Evolutionary conservation across 129 eudicot species (phyloP).

Genomic region (Heracleum sosnowskyi): DNA sequence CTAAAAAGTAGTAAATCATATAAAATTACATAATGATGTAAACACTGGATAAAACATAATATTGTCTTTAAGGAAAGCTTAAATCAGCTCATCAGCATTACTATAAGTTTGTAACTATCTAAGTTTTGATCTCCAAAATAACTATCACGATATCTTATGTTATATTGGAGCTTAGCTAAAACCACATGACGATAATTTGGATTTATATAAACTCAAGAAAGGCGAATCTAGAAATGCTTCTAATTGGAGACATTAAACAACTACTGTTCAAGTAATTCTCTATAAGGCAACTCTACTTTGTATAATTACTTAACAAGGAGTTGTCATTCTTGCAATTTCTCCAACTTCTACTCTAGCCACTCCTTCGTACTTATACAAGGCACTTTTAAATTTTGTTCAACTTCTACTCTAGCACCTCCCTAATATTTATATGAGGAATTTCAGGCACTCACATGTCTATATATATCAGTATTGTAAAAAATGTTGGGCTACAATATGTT

Average conservation of each 20-base stretch:
- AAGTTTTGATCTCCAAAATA: not conserved
- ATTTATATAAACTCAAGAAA: not conserved
- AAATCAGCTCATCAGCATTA: not conserved
- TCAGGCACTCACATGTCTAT: not conserved
- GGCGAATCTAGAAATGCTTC: not conserved
- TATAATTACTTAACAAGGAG: not conserved
- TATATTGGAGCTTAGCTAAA: not conserved
- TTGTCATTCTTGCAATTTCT: not conserved
- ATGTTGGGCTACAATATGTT: not conserved
- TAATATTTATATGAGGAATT: not conserved
- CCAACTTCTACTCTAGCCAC: not conserved
- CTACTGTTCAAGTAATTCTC: not conserved
- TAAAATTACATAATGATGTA: not conserved
- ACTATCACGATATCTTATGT: not conserved
- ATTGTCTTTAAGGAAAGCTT: not conserved
- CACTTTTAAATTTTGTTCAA: not conserved
- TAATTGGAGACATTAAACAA: not conserved
- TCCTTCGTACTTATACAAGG: not conserved
- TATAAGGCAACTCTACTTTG: not conserved
- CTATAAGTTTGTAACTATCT: not conserved
- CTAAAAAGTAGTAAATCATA: slow-evolving; percentile 23
- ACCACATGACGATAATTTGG: too few relatives aligned
- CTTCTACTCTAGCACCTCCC: not conserved
- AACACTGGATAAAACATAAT: not conserved
- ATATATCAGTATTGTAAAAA: not conserved